These are phyloP conservation scores for Dendrocalamus latiflorus DNA, from an alignment of 202 grass and related monocot species.

Conservation along the genomic window DNA sequence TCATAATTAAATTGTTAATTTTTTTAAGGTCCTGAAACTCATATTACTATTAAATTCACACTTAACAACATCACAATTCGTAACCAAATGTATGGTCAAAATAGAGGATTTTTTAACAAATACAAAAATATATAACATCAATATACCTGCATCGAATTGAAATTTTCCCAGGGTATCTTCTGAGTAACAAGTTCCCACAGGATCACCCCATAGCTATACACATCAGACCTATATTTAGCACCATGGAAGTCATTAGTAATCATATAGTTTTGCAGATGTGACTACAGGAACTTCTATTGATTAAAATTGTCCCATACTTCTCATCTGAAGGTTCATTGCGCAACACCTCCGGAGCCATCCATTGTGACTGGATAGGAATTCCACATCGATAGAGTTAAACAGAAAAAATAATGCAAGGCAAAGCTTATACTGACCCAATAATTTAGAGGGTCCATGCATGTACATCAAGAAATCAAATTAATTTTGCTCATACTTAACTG, in stretches of 20 bases:
- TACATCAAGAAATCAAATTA: slow-evolving; percentile 12
- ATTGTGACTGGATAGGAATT: slow-evolving; percentile 65
- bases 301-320: too few relatives aligned
- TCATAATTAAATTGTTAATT: not conserved
- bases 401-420: slow-evolving; percentile 4
- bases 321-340: too few relatives aligned
- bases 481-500: slow-evolving; percentile 48
- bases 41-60: not conserved
- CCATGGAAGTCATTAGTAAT: too few relatives aligned
- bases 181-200: too few relatives aligned
- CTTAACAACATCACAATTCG: not conserved
- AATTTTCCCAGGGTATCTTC: too few relatives aligned
- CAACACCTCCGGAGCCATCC: too few relatives aligned
- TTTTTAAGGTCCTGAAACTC: not conserved
- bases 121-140: not conserved
- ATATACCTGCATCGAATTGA: slow-evolving; percentile 92
- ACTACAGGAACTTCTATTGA: too few relatives aligned
- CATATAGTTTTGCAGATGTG: too few relatives aligned
- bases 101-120: not conserved
- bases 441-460: not conserved
- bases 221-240: too few relatives aligned
- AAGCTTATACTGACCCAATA: not conserved
- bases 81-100: not conserved
- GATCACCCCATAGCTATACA: too few relatives aligned
- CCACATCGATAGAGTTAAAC: slow-evolving; percentile 19